Evolutionary conservation across 2,329 filamentous ascomycete genomes (phyloP), one percentile per base, ranked within the genome.

Genomic region (Magnaporthiopsis rhizophila): DNA sequence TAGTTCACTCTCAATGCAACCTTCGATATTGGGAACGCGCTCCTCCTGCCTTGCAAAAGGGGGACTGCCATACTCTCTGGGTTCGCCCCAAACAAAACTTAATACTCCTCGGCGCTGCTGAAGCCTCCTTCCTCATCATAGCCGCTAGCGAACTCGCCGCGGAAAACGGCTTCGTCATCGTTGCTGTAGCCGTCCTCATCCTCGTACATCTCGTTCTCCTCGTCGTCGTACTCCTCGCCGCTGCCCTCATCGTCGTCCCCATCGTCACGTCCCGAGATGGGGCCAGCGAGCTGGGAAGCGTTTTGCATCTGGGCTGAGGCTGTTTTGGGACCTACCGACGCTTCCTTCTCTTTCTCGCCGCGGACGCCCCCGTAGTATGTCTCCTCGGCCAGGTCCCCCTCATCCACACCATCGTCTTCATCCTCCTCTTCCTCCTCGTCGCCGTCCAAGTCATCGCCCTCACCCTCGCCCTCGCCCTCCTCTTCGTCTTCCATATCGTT

Each of bases 401-500:
- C 64, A 6, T 60, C 67, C 2, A 63, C 65, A 0, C 62, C 64
- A 3, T 67, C 64, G 3, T 63, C 66, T 0, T 58, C 61, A 9
- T 64, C 62, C 1, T 63, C 63, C 13, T 61, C 58, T 0, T 64
- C 63, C 3, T 61, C 62, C 1, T 67, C 65, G 0, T 61, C 61
- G 5, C 34, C 61, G 9, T 64, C 60, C 2, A 58, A 58, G 2
- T 63, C 61, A 3, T 64, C 65, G 1, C 62, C 66, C 3, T 63
- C 64, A 0, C 65, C 66, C 2, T 62, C 64, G 3, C 50, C 64
- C 3, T 62, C 64, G 3, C 50, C 64, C 7, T 66, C 62, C 11
- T 64, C 66, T 1, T 65, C 67, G 0, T 64, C 65, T 1, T 63
- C 65, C 1, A 65, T 64, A 3, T 67, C 66, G 0, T 50, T 62